Conservation (phyloP, 352 stramenopile genomes). For the Globisporangium canariense region DNA sequence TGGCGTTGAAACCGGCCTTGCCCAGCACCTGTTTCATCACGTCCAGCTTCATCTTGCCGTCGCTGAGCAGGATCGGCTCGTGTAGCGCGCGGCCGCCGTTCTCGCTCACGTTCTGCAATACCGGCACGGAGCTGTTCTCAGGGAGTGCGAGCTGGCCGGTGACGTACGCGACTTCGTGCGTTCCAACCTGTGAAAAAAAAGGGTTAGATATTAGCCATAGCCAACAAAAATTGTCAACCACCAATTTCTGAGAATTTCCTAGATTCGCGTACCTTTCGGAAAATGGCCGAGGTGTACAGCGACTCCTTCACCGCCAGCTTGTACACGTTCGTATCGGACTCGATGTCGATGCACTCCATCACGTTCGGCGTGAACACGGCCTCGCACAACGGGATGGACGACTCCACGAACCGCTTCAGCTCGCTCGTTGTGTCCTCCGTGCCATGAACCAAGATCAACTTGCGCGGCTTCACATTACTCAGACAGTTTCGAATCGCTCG, state of each 20-base stretch:
- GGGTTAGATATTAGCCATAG: slow-evolving; percentile 7
- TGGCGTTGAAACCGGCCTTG: slow-evolving; percentile 85
- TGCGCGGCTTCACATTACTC: slow-evolving; percentile 86
- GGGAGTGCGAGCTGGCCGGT: slow-evolving; percentile 62
- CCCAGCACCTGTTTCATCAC: slow-evolving; percentile 88
- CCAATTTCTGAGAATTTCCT: not conserved
- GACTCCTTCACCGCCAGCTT: slow-evolving; percentile 86
- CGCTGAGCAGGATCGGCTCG: slow-evolving; percentile 80
- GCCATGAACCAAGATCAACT: slow-evolving; percentile 85
- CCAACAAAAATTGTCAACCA: not conserved
- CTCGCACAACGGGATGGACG: slow-evolving; percentile 80
- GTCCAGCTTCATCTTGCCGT: slow-evolving; percentile 88
- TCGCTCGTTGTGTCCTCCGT: slow-evolving; percentile 77
- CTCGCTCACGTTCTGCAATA: slow-evolving; percentile 57
- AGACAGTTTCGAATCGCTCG: slow-evolving; percentile 86
- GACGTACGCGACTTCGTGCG: slow-evolving; percentile 85
- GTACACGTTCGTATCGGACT: slow-evolving; percentile 89
- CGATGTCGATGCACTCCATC: slow-evolving; percentile 89
- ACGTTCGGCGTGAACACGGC: slow-evolving; percentile 83
- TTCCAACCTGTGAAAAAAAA: slow-evolving; percentile 49
- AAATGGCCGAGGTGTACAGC: slow-evolving; percentile 78
- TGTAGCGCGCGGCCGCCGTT: slow-evolving; percentile 40
- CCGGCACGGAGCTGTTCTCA: slow-evolving; percentile 68
- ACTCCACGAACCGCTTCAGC: slow-evolving; percentile 82
- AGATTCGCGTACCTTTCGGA: slow-evolving; percentile 62